A percentile compares a stretch with the other conserved stretches of the same genome.
Evolutionary conservation across 169 alveolate genomes (phyloP).

Genomic region (Eimeria mitis): DNA sequence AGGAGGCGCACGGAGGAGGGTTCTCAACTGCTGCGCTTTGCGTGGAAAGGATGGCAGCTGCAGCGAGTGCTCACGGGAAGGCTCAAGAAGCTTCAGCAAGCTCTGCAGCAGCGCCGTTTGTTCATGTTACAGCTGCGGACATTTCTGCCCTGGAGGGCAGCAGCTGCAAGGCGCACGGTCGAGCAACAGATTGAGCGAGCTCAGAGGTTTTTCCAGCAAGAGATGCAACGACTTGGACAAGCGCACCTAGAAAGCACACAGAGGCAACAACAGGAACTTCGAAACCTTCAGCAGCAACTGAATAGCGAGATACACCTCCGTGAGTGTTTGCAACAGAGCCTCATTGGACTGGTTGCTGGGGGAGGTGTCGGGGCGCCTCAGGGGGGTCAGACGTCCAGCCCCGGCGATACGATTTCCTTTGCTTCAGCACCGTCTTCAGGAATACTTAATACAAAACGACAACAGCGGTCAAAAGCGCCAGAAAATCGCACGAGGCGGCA

Average conservation of each 20-base stretch:
- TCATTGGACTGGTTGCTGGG: conserved; percentile 13
- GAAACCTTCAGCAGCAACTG: conserved; percentile 13
- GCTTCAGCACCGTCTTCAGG: background rate
- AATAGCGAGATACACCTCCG: conserved; percentile 28
- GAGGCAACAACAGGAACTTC: conserved; percentile 36
- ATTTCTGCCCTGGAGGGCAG: conserved; percentile 44
- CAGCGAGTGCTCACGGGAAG: conserved; percentile 35
- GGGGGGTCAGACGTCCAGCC: background rate
- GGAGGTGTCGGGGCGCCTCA: conserved; percentile 11
- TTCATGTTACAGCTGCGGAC: conserved; percentile 25
- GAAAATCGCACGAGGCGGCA: background rate
- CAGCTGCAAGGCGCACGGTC: conserved; percentile 46
- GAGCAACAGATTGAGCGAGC: conserved; percentile 30
- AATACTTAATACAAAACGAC: background rate
- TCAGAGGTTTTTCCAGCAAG: conserved; percentile 35
- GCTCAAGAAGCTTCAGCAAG: conserved; percentile 20
- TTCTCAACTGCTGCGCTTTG: conserved; percentile 7
- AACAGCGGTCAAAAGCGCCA: background rate
- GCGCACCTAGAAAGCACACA: conserved; percentile 12
- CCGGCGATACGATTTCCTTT: background rate
- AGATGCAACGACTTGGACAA: conserved; percentile 55
- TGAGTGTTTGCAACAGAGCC: conserved; percentile 54
- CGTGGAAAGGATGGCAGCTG: conserved; percentile 60
- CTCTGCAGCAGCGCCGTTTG: background rate
- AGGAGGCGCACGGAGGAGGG: conserved; percentile 18